phyloP scores from a whole-genome alignment of 306 rosid species.

The Trifolium repens region DNA sequence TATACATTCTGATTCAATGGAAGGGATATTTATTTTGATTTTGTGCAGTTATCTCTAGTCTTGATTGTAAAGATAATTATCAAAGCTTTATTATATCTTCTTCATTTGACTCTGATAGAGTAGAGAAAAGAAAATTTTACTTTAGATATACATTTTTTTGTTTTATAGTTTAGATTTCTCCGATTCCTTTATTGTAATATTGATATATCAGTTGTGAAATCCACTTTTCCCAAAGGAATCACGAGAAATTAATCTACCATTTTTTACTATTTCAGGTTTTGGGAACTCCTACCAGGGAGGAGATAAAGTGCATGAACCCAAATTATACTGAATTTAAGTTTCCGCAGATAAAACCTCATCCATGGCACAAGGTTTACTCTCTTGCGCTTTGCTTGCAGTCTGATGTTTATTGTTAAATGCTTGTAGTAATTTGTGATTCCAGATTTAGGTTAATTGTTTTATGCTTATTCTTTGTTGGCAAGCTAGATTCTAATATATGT shows the following conservation, averaged over 20 bases:
- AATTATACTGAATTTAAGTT: constrained; percentile 95
- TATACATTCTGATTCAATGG: constrained; percentile 23
- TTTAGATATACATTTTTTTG: neutral
- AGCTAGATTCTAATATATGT: constrained; percentile 16
- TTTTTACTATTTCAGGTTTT: constrained; percentile 65
- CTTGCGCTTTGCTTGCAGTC: constrained; percentile 30
- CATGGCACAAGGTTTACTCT: constrained; percentile 89
- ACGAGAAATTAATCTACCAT: neutral
- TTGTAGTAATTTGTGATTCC: neutral
- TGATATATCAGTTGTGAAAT: constrained; percentile 10
- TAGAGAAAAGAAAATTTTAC: constrained; percentile 16
- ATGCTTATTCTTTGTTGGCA: constrained; percentile 22
- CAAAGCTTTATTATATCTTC: constrained; percentile 28
- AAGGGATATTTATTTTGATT: constrained; percentile 31
- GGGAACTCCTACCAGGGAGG: constrained; percentile 99
- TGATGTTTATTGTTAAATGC: constrained; percentile 31
- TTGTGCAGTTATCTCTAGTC: constrained; percentile 20
- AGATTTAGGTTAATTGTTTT: constrained; percentile 28
- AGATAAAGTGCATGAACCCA: constrained; percentile 99
- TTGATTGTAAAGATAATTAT: constrained; percentile 15
- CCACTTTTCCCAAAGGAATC: constrained; percentile 14
- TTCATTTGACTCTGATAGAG: constrained; percentile 33
- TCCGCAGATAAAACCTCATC: constrained; percentile 99
- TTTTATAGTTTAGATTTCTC: constrained; percentile 14
- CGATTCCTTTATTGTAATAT: constrained; percentile 21